Conservation (phyloP, 148 eudicot genomes). For the Pharnaceum exiguum region DNA sequence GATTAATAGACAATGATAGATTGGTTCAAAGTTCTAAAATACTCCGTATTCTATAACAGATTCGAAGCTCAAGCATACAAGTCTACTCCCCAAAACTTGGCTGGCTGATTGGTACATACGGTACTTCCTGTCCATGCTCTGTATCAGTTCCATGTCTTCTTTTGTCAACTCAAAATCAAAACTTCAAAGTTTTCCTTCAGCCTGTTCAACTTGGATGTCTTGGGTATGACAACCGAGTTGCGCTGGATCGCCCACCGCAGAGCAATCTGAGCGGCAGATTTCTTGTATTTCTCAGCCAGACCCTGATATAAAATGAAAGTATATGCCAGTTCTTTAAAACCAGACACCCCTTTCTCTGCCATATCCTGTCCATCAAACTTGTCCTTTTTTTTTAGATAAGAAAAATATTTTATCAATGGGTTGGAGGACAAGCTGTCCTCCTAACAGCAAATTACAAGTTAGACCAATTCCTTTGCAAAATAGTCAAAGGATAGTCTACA, state of each 20-base stretch:
- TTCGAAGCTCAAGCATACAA: slow-evolving; percentile 41
- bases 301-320: slow-evolving; percentile 30
- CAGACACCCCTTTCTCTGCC: too few relatives aligned
- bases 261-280: slow-evolving; percentile 68
- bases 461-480: too few relatives aligned
- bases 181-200: slow-evolving; percentile 63
- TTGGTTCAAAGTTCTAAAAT: not conserved
- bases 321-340: not conserved
- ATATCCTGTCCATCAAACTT: too few relatives aligned
- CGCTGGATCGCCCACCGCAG: slow-evolving; percentile 92
- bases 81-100: slow-evolving; percentile 83
- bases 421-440: too few relatives aligned
- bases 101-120: slow-evolving; percentile 85
- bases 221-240: slow-evolving; percentile 71
- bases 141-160: slow-evolving; percentile 79
- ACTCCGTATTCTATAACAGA: slow-evolving; percentile 2
- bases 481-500: too few relatives aligned
- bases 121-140: slow-evolving; percentile 57
- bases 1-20: not conserved
- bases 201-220: slow-evolving; percentile 74
- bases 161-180: slow-evolving; percentile 63
- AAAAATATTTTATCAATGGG: too few relatives aligned
- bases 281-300: slow-evolving; percentile 69
- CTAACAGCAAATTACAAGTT: too few relatives aligned
- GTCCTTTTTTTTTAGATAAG: too few relatives aligned